Conservation (phyloP, 1,284 basidiomycete species). For the Puccinia triticina region DNA sequence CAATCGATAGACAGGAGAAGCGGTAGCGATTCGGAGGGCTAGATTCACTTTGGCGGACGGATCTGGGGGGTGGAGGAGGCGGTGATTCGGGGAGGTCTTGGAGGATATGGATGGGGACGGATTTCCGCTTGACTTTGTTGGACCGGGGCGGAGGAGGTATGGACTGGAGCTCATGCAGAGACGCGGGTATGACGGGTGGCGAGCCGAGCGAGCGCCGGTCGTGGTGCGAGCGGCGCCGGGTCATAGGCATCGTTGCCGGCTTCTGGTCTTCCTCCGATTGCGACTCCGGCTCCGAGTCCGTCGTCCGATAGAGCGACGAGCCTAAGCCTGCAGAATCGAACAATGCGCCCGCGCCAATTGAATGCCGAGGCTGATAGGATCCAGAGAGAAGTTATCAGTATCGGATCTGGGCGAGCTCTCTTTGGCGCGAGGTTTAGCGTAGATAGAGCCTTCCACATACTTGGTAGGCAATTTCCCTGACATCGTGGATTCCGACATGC, state of each 20-base stretch:
- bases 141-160: not conserved
- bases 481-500: constrained; percentile 13
- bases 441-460: not conserved
- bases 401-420: too few species aligned
- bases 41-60: not conserved
- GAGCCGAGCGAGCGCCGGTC: not conserved
- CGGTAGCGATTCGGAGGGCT: not conserved
- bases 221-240: not conserved
- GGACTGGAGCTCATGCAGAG: not conserved
- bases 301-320: not conserved
- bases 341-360: not conserved
- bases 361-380: not conserved
- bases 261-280: not conserved
- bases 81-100: not conserved
- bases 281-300: not conserved
- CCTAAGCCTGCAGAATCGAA: not conserved
- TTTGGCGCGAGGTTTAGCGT: too few species aligned
- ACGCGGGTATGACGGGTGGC: not conserved
- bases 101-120: not conserved
- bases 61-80: not conserved
- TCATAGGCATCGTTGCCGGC: not conserved
- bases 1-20: not conserved
- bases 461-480: not conserved
- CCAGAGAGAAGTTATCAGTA: not conserved
- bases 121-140: constrained; percentile 23